Evolutionary conservation across 305 asterid species (phyloP).

Genomic region (Fraxinus angustifolia): DNA sequence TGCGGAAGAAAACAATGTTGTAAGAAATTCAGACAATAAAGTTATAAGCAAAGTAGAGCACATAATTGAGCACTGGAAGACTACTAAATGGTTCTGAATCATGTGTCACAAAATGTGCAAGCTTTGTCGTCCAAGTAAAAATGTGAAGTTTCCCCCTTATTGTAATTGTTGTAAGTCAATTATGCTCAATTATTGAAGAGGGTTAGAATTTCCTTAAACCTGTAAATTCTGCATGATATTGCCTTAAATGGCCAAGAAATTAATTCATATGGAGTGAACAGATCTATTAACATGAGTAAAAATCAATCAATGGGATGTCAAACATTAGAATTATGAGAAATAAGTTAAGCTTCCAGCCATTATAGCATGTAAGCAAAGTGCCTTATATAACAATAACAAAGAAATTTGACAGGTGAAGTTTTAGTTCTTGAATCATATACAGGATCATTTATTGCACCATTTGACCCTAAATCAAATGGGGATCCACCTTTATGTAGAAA

Average conservation of each 20-base stretch:
- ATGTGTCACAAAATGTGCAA: not conserved
- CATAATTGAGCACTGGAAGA: not conserved
- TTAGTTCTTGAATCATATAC: not conserved
- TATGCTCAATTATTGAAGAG: not conserved
- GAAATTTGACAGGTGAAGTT: not conserved
- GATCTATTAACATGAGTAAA: not conserved
- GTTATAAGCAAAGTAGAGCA: constrained; percentile 1
- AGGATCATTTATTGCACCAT: not conserved
- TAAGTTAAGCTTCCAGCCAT: not conserved
- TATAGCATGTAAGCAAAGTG: not conserved
- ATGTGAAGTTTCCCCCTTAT: not conserved
- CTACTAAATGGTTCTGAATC: not conserved
- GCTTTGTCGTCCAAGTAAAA: not conserved
- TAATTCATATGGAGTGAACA: not conserved
- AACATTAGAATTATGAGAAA: not conserved
- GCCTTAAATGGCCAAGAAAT: not conserved
- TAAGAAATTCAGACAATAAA: not conserved
- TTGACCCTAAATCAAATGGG: not conserved
- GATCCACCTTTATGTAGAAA: not conserved
- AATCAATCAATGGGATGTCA: not conserved
- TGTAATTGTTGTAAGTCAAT: not conserved
- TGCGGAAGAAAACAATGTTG: not conserved
- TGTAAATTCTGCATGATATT: not conserved
- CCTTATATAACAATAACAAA: not conserved
- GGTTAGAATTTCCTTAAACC: not conserved